Evolutionary conservation across 1,139 yeast species (phyloP), one percentile per base, ranked within the genome.

Genomic region (Scheffersomyces insectosa): DNA sequence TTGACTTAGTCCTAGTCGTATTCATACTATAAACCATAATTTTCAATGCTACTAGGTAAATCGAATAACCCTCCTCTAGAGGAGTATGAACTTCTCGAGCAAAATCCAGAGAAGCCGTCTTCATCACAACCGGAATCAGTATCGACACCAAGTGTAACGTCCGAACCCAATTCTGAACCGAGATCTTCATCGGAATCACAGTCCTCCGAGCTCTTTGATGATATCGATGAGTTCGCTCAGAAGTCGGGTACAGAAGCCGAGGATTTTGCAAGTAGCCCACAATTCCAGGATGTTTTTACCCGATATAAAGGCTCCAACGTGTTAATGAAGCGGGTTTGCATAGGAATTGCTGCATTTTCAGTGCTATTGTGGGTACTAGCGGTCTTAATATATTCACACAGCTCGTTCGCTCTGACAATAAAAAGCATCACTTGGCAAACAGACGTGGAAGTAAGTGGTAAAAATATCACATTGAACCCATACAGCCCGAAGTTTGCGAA

Each of bases 391-490:
- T 73, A 73, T 49, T 60, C 77, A 10, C 60, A 59, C 38, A 53
- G 58, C 6, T 49, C 59, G 11, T 60, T 68, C 1, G 38, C 49
- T 1, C 51, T 55, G 14, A 36, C 61, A 2, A 54, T 66, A 1
- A 42, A 59, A 0, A 50, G 46, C n/a, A 44, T 61, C 35, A 46
- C 45, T n/a, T 62, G 68, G 67, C 60, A 63, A 5, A 65, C 75
- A 0, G 56, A 53, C 41, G 49, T 67, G 2, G 59, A 54, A 29
- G 44, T 62, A 23, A 60, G 61, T 35, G 68, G 65, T 7, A 48
- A 54, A 33, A 72, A 72, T 45, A 50, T 70, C 15, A 63, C 72
- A 2, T 53, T 74, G 33, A 68, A 65, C 39, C 47, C 52, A 1
- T 74, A 70, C 45, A 52, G 50, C 38, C 62, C 69, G 0, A 47